A percentile compares a stretch with the other conserved stretches of the same genome.
phyloP scores from a whole-genome alignment of 1,284 basidiomycete species.

The Albatrellus sp. region DNA sequence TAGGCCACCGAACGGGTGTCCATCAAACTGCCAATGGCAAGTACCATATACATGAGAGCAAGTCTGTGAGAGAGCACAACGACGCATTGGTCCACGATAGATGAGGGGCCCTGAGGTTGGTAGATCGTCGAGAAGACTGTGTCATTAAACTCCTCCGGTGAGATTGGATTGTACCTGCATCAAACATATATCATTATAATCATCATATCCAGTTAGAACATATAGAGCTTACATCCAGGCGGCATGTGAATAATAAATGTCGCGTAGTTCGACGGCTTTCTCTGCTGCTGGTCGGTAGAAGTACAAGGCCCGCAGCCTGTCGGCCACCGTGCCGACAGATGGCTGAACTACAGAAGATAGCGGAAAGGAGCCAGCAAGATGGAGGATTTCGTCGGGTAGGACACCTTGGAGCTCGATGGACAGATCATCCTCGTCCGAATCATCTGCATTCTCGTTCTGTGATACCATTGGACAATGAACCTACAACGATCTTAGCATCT shows the following conservation, averaged over 20 bases:
- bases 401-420: conserved; percentile 36
- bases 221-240: conserved; percentile 54
- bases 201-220: not conserved
- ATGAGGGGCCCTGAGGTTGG: conserved; percentile 26
- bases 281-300: conserved; percentile 56
- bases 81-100: conserved; percentile 38
- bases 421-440: conserved; percentile 38
- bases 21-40: conserved; percentile 65
- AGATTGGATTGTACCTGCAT: conserved; percentile 62
- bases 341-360: conserved; percentile 36
- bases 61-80: conserved; percentile 46
- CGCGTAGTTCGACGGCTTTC: conserved; percentile 45
- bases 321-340: conserved; percentile 29
- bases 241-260: conserved; percentile 55
- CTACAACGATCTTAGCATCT: conserved; percentile 8
- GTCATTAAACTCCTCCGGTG: conserved; percentile 49
- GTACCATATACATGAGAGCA: conserved; percentile 62
- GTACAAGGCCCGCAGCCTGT: conserved; percentile 42
- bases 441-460: conserved; percentile 48
- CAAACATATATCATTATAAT: conserved; percentile 1
- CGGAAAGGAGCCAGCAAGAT: conserved; percentile 51
- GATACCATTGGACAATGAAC: not conserved
- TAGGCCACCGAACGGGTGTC: conserved; percentile 51
- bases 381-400: conserved; percentile 48
- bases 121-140: conserved; percentile 57